phyloP scores from a whole-genome alignment of 1,139 yeast genomes.

The Candida neerlandica region DNA sequence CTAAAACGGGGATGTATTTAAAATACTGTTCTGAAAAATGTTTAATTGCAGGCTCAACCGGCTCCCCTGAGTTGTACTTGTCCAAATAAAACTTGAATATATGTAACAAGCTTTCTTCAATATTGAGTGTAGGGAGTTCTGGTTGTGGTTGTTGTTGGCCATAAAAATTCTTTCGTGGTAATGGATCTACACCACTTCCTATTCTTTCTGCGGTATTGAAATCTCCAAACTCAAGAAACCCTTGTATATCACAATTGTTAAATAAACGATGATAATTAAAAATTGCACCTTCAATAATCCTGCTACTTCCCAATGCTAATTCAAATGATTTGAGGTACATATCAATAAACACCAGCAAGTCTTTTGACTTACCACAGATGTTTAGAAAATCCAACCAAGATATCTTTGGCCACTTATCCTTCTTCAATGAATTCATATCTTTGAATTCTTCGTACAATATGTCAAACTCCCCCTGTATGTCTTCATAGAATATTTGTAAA shows the following conservation, averaged over 20 bases:
- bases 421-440: constrained; percentile 32
- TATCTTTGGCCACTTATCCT: constrained; percentile 39
- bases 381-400: constrained; percentile 41
- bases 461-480: constrained; percentile 25
- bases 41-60: constrained; percentile 24
- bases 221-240: constrained; percentile 23
- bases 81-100: constrained; percentile 28
- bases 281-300: constrained; percentile 1
- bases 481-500: constrained; percentile 20
- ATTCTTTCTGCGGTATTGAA: constrained; percentile 38
- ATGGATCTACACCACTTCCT: constrained; percentile 28
- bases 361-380: constrained; percentile 28
- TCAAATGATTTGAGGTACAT: constrained; percentile 40
- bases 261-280: constrained; percentile 15
- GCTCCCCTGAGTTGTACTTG: constrained; percentile 14
- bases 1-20: constrained; percentile 24
- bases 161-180: constrained; percentile 26
- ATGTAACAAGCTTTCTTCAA: constrained; percentile 13
- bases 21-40: constrained; percentile 36
- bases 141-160: neutral
- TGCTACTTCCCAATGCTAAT: constrained; percentile 6
- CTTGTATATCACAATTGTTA: neutral
- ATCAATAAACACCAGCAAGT: constrained; percentile 29
- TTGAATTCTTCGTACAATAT: constrained; percentile 30
- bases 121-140: neutral